Evolutionary conservation across 176 grass and related monocot genomes (phyloP).

Genomic region (Areca catechu): DNA sequence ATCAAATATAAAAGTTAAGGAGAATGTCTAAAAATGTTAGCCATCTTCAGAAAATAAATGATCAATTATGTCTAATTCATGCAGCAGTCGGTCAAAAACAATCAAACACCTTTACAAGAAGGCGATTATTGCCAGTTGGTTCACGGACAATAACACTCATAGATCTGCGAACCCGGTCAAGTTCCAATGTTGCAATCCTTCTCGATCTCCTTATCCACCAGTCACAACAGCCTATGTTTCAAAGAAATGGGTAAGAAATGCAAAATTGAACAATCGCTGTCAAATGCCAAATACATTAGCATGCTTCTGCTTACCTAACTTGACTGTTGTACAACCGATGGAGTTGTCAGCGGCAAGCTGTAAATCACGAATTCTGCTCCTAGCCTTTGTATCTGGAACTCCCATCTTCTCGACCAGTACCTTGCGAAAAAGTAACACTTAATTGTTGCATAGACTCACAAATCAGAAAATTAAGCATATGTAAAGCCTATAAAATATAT

Average conservation of each 20-base stretch:
- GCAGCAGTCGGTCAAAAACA: not conserved
- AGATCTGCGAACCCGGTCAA: slow-evolving; percentile 92
- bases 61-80: not conserved
- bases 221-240: slow-evolving; percentile 69
- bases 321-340: not conserved
- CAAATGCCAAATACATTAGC: not conserved
- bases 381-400: slow-evolving; percentile 37
- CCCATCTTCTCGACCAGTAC: slow-evolving; percentile 99
- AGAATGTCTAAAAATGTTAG: too few relatives aligned
- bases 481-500: too few relatives aligned
- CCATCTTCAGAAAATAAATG: too few relatives aligned
- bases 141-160: slow-evolving; percentile 90
- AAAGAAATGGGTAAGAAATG: slow-evolving; percentile 8
- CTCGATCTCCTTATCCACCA: slow-evolving; percentile 71
- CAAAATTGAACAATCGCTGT: slow-evolving; percentile 3
- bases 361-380: slow-evolving; percentile 7
- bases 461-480: too few relatives aligned
- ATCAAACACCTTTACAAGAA: slow-evolving; percentile 82
- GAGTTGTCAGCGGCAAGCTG: slow-evolving; percentile 12
- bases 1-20: too few relatives aligned
- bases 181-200: slow-evolving; percentile 82
- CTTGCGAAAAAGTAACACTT: slow-evolving; percentile 13
- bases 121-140: slow-evolving; percentile 67
- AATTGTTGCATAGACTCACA: too few relatives aligned
- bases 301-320: slow-evolving; percentile 18